Conservation (phyloP, 1,284 basidiomycete species). For the Pholiota adiposa region DNA sequence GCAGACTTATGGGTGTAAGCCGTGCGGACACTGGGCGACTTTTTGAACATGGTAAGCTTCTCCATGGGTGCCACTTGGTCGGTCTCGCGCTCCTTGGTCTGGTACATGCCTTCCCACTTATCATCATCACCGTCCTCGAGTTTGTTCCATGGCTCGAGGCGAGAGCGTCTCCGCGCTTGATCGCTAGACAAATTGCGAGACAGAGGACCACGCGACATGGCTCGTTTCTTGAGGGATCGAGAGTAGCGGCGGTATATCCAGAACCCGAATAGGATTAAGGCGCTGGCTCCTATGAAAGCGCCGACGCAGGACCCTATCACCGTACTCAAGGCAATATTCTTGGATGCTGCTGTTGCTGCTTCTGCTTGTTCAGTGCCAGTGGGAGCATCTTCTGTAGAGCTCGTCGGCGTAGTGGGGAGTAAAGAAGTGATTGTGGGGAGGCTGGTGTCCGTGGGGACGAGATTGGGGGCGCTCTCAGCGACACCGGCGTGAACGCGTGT, state of each 20-base stretch:
- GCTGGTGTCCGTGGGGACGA: conserved; percentile 21
- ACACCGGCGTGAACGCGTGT: conserved; percentile 5
- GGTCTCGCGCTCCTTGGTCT: conserved; percentile 40
- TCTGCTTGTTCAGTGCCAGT: conserved; percentile 10
- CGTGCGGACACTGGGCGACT: conserved; percentile 58
- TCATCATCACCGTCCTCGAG: conserved; percentile 53
- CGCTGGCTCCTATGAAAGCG: conserved; percentile 47
- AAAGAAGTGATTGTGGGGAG: conserved; percentile 21
- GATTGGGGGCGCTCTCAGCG: conserved; percentile 19
- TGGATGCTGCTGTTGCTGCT: conserved; percentile 28
- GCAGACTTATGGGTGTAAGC: conserved; percentile 47
- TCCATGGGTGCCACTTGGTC: conserved; percentile 50
- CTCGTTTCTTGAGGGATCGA: conserved; percentile 32
- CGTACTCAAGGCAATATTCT: conserved; percentile 48
- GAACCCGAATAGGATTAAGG: conserved; percentile 49
- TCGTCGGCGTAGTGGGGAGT: conserved; percentile 1
- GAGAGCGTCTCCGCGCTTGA: conserved; percentile 43
- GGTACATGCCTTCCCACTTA: conserved; percentile 46
- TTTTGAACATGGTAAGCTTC: conserved; percentile 71
- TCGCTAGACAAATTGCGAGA: conserved; percentile 40
- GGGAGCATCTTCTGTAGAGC: conserved; percentile 20
- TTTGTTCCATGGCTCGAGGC: conserved; percentile 49
- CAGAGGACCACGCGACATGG: conserved; percentile 28
- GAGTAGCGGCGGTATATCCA: conserved; percentile 53
- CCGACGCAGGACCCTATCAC: conserved; percentile 58